Conservation (phyloP, 345 rosid genomes). For the Aquilaria malaccensis region DNA sequence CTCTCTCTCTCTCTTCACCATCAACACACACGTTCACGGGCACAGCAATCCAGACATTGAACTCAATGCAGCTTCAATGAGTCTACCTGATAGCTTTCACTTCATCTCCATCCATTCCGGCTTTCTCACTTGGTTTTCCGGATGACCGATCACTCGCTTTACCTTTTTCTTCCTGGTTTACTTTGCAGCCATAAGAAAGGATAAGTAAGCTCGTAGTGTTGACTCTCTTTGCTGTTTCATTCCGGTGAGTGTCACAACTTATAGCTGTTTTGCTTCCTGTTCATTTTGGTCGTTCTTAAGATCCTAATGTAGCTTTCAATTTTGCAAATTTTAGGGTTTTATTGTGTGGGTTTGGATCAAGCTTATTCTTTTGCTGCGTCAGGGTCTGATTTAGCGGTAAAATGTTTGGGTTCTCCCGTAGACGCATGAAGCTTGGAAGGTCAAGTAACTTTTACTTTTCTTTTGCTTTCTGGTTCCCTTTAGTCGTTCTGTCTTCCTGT, state of each 20-base stretch:
- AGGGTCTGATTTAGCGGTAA: slow-evolving; percentile 16
- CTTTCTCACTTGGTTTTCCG: not conserved
- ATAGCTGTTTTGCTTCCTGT: not conserved
- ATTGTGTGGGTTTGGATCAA: slow-evolving; percentile 9
- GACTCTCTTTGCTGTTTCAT: too few species aligned
- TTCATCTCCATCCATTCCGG: not conserved
- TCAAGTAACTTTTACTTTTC: slow-evolving; percentile 17
- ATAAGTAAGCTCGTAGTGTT: too few species aligned
- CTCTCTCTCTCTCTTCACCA: not conserved
- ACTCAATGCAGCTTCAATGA: not conserved
- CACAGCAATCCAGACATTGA: slow-evolving; percentile 1
- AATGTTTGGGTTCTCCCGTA: slow-evolving; percentile 83
- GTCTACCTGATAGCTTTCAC: not conserved
- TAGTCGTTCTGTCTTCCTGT: slow-evolving; percentile 1
- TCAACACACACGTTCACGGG: not conserved
- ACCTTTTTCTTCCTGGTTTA: not conserved
- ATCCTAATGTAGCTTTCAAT: slow-evolving; percentile 20
- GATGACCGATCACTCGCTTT: not conserved
- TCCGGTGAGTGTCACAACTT: not conserved
- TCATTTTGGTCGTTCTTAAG: slow-evolving; percentile 1
- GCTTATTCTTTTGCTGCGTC: not conserved
- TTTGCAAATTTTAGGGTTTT: slow-evolving; percentile 17
- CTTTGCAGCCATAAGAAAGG: not conserved
- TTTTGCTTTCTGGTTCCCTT: not conserved
- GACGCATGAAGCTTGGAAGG: slow-evolving; percentile 96